phyloP scores from a whole-genome alignment of 257 asterid genomes.

The Phtheirospermum japonicum region DNA sequence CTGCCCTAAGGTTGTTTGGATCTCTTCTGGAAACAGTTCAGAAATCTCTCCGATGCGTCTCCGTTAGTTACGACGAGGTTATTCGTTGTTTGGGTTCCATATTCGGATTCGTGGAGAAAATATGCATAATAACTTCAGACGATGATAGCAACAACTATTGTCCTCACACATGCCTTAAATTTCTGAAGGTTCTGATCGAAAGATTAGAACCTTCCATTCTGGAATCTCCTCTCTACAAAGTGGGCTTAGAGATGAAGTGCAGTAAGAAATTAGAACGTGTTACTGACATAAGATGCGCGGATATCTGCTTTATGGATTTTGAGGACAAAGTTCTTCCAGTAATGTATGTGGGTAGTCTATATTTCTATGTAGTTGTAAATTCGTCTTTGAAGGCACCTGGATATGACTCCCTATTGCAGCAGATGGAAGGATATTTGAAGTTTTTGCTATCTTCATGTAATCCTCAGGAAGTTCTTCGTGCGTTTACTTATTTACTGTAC shows the following conservation, averaged over 20 bases:
- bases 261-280: constrained; percentile 34
- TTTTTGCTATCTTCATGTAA: constrained; percentile 44
- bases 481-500: constrained; percentile 46
- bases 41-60: constrained; percentile 36
- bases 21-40: constrained; percentile 60
- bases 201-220: constrained; percentile 58
- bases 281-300: constrained; percentile 33
- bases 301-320: constrained; percentile 36
- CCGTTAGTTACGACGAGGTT: constrained; percentile 50
- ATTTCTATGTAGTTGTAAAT: constrained; percentile 47
- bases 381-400: constrained; percentile 34
- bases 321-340: constrained; percentile 54
- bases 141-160: constrained; percentile 31
- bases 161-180: constrained; percentile 39
- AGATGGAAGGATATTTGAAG: constrained; percentile 42
- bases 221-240: constrained; percentile 69
- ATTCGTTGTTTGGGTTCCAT: constrained; percentile 53
- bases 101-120: constrained; percentile 46
- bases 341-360: constrained; percentile 45
- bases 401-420: constrained; percentile 34
- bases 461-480: constrained; percentile 47
- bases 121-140: constrained; percentile 36
- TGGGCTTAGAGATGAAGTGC: constrained; percentile 38
- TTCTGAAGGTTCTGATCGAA: constrained; percentile 51
- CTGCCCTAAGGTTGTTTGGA: constrained; percentile 55